These are phyloP conservation scores for Neonectria neomacrospora DNA, from an alignment of 2,329 filamentous ascomycete species.

Conservation along the genomic window DNA sequence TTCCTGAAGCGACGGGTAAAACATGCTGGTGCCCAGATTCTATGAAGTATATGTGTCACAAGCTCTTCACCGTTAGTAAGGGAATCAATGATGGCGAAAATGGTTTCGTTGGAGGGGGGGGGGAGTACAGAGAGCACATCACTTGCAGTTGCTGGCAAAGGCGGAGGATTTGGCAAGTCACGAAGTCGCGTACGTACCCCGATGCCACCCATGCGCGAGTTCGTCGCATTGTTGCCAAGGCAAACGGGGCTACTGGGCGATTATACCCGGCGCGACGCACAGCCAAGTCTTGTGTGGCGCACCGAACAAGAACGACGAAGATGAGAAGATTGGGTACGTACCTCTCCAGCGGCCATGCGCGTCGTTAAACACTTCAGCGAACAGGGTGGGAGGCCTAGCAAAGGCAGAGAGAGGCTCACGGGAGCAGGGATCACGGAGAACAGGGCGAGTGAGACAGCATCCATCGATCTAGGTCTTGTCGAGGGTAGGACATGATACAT, in stretches of 20 bases:
- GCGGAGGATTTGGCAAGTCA: constrained; percentile 21
- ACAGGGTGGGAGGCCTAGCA: background rate
- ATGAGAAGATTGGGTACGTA: constrained; percentile 18
- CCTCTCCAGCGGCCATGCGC: constrained; percentile 17
- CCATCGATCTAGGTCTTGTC: constrained; percentile 2
- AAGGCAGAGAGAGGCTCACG: constrained; percentile 7
- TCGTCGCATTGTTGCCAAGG: constrained; percentile 15
- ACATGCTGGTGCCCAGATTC: background rate
- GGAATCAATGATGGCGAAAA: background rate
- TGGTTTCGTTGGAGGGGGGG: background rate
- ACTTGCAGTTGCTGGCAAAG: constrained; percentile 9
- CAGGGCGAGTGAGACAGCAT: constrained; percentile 12
- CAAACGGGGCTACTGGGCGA: constrained; percentile 19
- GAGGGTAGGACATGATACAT: background rate
- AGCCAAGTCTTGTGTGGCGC: constrained; percentile 19
- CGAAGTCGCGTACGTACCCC: constrained; percentile 25
- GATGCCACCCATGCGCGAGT: constrained; percentile 14
- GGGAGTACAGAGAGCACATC: background rate
- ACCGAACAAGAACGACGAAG: constrained; percentile 17
- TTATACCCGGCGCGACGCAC: constrained; percentile 20
- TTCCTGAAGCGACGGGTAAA: constrained; percentile 5
- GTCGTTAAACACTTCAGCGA: too few species aligned
- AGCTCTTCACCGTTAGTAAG: background rate
- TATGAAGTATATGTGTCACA: constrained; percentile 7
- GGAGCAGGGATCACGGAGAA: constrained; percentile 11